Base-by-base conservation (phyloP, 1,139 yeast species). In the Taphrina confusa region DNA sequence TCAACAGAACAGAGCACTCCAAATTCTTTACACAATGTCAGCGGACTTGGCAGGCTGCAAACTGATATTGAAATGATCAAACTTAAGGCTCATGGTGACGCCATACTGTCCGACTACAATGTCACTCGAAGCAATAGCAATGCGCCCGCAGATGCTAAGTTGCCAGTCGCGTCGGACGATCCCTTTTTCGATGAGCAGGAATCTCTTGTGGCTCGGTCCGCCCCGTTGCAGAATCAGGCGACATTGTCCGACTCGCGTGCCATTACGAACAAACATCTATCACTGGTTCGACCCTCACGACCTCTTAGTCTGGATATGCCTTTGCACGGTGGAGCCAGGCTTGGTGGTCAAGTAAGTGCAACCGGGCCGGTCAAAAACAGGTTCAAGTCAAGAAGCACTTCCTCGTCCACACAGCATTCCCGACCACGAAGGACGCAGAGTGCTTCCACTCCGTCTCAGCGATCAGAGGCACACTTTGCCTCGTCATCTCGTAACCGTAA, bases 311-410 rank as follows among this genome's bases (percentile, higher is more conserved):
- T 27, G 23, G 52, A 47, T 18, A 31, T 33, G 31, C 42, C 52
- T 2, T 12, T 33, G n/a, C 39, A 31, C 11, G 47, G 6, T 8
- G 37, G 25, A 23, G 20, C 23, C 8, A 6, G 23, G 23, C 42
- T 25, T 12, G 28, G 31, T 20, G 52, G 52, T 12, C 31, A 31
- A n/a, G 30, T 27, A 36, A 30, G 37, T 16, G 37, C 50, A 8
- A 27, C 37, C 16, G 25, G 30, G 5, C 34, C 37, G 18, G 12
- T 12, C 18, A 47, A 47, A 42, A 47, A 47, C 23, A 31, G 52
- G 18, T 47, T 47, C 52, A 47, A 47, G 22, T 47, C 52, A 6
- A 3, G 52, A 11, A 47, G 52, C 42, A 47, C 52, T 14, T 47
- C 52, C 8, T 47, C 52, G 11, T 47, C 52, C 9, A 9, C 11